A percentile compares a stretch with the other conserved stretches of the same genome.
These are phyloP conservation scores for Usnea hakonensis DNA, from an alignment of 495 filamentous ascomycete species.

Conservation along the genomic window DNA sequence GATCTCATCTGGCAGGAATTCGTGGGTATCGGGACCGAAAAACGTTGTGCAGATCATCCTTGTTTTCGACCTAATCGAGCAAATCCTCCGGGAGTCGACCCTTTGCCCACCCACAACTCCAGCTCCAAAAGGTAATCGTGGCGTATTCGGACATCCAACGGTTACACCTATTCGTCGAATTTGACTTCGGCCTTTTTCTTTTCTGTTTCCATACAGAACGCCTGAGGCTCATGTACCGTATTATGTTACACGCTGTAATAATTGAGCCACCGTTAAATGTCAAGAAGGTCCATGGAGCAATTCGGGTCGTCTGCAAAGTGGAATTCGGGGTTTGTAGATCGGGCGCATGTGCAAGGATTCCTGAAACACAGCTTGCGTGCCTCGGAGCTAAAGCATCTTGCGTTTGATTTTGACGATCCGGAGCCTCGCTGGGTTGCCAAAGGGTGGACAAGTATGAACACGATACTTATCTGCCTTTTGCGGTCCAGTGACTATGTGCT, in stretches of 20 bases:
- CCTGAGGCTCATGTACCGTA: conserved; percentile 3
- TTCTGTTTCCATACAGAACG: conserved; percentile 1
- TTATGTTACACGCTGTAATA: conserved; percentile 2
- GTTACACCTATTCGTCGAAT: conserved; percentile 12
- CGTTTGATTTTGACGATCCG: background rate
- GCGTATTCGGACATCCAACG: conserved; percentile 10
- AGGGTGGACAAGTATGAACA: background rate
- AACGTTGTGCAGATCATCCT: conserved; percentile 9
- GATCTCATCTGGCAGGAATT: conserved; percentile 10
- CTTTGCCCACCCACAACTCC: background rate
- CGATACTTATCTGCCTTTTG: background rate
- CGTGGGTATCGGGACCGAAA: conserved; percentile 10
- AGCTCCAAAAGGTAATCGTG: conserved; percentile 18
- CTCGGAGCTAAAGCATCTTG: background rate
- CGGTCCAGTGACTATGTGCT: background rate
- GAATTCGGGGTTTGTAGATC: conserved; percentile 2
- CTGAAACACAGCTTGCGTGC: conserved; percentile 11
- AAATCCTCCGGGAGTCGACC: conserved; percentile 13
- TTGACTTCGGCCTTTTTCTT: conserved; percentile 5
- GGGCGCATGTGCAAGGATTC: conserved; percentile 8
- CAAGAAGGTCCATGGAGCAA: conserved; percentile 9
- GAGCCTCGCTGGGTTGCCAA: background rate
- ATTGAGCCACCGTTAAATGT: conserved; percentile 6
- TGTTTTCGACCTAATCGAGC: background rate
- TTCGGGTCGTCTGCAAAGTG: conserved; percentile 3